Evolutionary conservation across 1,139 yeast genomes (phyloP).

Genomic region (Saccharomyces hybrid): DNA sequence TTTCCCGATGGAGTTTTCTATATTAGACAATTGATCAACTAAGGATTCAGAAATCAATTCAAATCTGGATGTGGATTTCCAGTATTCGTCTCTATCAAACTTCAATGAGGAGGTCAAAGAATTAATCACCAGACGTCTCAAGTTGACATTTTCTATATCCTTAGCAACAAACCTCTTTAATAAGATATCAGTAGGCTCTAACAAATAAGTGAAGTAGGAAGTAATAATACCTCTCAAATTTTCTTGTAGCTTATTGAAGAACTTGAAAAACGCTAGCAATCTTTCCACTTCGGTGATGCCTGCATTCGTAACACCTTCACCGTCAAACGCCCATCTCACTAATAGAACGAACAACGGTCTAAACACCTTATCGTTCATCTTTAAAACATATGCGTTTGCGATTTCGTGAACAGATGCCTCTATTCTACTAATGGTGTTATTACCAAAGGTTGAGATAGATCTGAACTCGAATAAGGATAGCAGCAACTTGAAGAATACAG

Average conservation of each 20-base stretch:
- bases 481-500: constrained; percentile 64
- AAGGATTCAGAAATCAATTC: constrained; percentile 59
- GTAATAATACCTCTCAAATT: constrained; percentile 81
- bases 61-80: constrained; percentile 84
- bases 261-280: constrained; percentile 70
- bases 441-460: constrained; percentile 50
- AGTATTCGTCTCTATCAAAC: constrained; percentile 86
- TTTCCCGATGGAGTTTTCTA: constrained; percentile 67
- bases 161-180: constrained; percentile 43
- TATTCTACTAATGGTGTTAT: constrained; percentile 69
- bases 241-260: constrained; percentile 77
- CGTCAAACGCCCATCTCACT: constrained; percentile 90
- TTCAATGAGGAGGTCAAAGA: constrained; percentile 74
- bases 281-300: constrained; percentile 46
- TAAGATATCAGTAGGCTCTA: constrained; percentile 60
- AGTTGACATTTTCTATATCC: constrained; percentile 37
- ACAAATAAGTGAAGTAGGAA: constrained; percentile 72
- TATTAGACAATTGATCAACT: constrained; percentile 54
- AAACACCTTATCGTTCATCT: constrained; percentile 86
- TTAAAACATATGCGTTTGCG: constrained; percentile 74
- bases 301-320: constrained; percentile 52
- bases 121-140: constrained; percentile 63
- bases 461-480: constrained; percentile 65
- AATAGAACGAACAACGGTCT: constrained; percentile 83
- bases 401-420: constrained; percentile 70